These are phyloP conservation scores for Artemisia tridentata DNA, from an alignment of 129 eudicot species.

Conservation along the genomic window DNA sequence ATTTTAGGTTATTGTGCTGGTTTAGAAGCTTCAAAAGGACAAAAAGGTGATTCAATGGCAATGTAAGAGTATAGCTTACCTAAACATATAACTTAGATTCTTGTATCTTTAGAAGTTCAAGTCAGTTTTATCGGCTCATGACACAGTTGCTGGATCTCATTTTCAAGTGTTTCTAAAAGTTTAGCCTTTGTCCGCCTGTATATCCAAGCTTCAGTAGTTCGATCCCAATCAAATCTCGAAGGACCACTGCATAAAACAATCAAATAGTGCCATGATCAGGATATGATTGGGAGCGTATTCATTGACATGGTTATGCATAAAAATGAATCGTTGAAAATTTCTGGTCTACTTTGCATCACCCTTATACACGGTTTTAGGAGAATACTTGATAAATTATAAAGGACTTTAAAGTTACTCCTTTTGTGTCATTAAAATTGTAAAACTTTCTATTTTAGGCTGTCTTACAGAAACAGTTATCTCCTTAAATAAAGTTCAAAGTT, in stretches of 20 bases:
- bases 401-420: no score
- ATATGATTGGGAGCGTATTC: not conserved
- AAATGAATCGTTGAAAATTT: no score
- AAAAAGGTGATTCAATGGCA: not conserved
- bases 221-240: conserved; percentile 96
- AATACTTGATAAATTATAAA: no score
- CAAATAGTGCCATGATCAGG: not conserved
- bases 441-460: no score
- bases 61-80: conserved; percentile 3
- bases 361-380: no score
- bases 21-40: no score
- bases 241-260: conserved; percentile 77
- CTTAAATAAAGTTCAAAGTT: no score
- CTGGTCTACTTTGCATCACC: no score
- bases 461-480: no score
- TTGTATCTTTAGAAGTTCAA: conserved; percentile 25
- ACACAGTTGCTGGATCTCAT: conserved; percentile 72
- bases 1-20: no score
- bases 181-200: conserved; percentile 75
- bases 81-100: not conserved
- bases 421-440: no score
- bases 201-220: conserved; percentile 61
- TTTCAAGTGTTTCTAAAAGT: conserved; percentile 55
- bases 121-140: conserved; percentile 61
- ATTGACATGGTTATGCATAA: not conserved